Conservation (phyloP, 345 rosid species). For the Eucalyptus coolabah region DNA sequence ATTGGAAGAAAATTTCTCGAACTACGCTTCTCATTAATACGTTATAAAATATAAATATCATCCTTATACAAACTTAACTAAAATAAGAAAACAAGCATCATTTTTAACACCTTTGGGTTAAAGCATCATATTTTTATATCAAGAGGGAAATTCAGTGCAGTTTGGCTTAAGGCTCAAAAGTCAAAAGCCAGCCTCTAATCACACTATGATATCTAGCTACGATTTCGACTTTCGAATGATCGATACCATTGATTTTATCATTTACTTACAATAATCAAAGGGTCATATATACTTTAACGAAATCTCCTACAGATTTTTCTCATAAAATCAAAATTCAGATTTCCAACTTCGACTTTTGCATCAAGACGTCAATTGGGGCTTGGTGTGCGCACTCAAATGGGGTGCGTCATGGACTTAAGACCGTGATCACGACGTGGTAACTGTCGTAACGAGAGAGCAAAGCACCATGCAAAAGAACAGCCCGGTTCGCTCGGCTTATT, state of each 20-base stretch:
- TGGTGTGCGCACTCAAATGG: neutral
- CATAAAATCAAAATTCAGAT: neutral
- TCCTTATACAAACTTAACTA: neutral
- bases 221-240: neutral
- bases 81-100: rapidly evolving
- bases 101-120: neutral
- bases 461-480: neutral
- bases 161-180: neutral
- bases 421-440: neutral
- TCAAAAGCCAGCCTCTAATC: neutral
- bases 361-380: neutral
- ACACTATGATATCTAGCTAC: neutral
- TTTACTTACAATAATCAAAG: neutral
- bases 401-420: neutral
- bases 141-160: neutral
- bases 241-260: neutral
- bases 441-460: neutral
- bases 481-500: neutral
- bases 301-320: neutral
- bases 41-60: neutral
- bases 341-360: neutral
- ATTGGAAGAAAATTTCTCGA: neutral
- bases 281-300: neutral
- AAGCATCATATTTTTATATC: no score
- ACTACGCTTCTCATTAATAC: neutral